phyloP scores from a whole-genome alignment of 2,329 filamentous ascomycete genomes.

The Penicillium hesseltinei region DNA sequence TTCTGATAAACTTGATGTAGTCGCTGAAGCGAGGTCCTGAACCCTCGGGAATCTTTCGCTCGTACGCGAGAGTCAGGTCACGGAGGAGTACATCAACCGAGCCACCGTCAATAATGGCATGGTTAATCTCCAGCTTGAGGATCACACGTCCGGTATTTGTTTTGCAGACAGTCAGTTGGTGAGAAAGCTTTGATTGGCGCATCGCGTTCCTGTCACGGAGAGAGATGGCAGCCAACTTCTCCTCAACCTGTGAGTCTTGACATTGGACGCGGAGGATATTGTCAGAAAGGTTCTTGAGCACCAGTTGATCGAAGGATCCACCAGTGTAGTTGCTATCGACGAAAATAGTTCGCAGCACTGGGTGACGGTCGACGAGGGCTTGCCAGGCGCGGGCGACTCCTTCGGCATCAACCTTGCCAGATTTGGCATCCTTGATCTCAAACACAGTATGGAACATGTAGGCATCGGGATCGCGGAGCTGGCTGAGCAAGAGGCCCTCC shows the following conservation, averaged over 20 bases:
- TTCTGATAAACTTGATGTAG: conserved; percentile 38
- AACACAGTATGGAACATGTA: conserved; percentile 40
- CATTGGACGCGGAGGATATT: conserved; percentile 32
- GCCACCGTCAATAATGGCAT: conserved; percentile 39
- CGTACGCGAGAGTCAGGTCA: conserved; percentile 35
- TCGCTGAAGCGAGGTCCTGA: conserved; percentile 36
- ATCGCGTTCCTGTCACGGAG: conserved; percentile 27
- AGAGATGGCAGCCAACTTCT: conserved; percentile 29
- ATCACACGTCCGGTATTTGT: conserved; percentile 31
- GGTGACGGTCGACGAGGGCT: conserved; percentile 33
- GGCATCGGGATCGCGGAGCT: conserved; percentile 34
- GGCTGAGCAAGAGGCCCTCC: conserved; percentile 39
- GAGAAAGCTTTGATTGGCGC: conserved; percentile 30
- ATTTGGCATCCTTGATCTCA: conserved; percentile 28
- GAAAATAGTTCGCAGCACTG: conserved; percentile 36
- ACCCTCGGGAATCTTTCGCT: conserved; percentile 26
- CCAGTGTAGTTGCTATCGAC: conserved; percentile 36
- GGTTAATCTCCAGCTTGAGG: conserved; percentile 40
- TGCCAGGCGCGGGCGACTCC: conserved; percentile 36
- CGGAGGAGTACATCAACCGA: conserved; percentile 35
- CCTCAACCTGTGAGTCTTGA: conserved; percentile 28
- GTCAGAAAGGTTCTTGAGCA: conserved; percentile 28
- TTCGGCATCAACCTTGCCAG: conserved; percentile 25
- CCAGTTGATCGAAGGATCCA: conserved; percentile 39
- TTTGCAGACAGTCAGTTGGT: conserved; percentile 38